Evolutionary conservation across 176 grass and related monocot genomes (phyloP), one percentile per base, ranked within the genome.

Genomic region (Stipa capillata): DNA sequence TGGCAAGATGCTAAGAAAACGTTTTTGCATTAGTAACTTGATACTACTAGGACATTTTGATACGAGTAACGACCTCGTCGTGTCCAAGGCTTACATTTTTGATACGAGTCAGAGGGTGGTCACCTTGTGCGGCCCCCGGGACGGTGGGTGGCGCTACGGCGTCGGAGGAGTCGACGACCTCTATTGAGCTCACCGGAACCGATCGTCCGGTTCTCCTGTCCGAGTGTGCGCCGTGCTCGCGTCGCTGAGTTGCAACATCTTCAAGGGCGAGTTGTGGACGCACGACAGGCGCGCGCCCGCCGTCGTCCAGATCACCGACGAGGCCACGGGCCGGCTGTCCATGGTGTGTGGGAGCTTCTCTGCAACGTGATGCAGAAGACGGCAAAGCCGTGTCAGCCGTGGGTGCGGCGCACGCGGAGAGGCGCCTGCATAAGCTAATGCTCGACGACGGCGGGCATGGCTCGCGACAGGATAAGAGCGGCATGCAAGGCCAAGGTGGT

Each of bases 381-480:
- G 63, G 43, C 62, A 78, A 55, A 18, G 75, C 56, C 12, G 71
- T 78, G 43, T 86, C n/a, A n/a, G n/a, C 83, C 4, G 33, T 51
- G 57, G 47, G 54, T 42, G 28, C 31, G 2, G 66, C 74, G 36
- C 77, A 84, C 66, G 23, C 71, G 9, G 84, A 87, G 81, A 75
- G 91, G 87, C 83, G 91, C 20, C 54, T 93, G 69, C 91, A 93
- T 18, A 83, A 40, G 59, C 71, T 93, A 27, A 90, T 93, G 91
- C 79, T 80, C 29, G 77, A 70, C 4, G 84, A 82, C 48, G 74
- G 25, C 29, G 59, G n/a, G n/a, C n/a, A n/a, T n/a, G n/a, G n/a
- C n/a, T n/a, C n/a, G n/a, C n/a, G n/a, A 33, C 7, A 72, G 7
- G 70, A 48, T 14, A 50, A 21, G 11, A 3, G 32, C 24, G 65